Conservation (phyloP, 495 filamentous ascomycete genomes). For the Penicillium flavigenum region DNA sequence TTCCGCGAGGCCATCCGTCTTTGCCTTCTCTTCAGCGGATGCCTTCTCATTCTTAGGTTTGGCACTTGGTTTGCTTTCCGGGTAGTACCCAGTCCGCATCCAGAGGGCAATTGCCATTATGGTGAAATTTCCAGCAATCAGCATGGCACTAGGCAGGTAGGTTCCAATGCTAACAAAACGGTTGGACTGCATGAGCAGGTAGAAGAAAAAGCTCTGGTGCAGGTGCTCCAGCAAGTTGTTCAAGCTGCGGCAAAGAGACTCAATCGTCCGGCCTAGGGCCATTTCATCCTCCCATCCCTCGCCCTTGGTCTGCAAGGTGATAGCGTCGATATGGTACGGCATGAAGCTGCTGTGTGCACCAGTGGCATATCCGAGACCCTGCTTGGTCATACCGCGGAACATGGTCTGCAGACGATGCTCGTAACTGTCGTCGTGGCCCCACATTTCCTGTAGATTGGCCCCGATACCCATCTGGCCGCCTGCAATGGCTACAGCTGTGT, state of each 20-base stretch:
- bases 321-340: conserved; percentile 95
- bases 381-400: conserved; percentile 88
- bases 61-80: conserved; percentile 19
- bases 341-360: conserved; percentile 95
- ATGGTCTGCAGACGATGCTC: conserved; percentile 81
- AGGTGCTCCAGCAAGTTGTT: conserved; percentile 97
- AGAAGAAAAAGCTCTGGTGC: conserved; percentile 99
- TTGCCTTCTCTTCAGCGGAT: conserved; percentile 20
- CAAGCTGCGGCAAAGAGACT: conserved; percentile 84
- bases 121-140: conserved; percentile 89
- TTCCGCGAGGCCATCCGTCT: conserved; percentile 50
- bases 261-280: conserved; percentile 83
- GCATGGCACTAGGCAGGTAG: conserved; percentile 94
- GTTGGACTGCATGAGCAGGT: conserved; percentile 83
- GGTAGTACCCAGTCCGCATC: conserved; percentile 72
- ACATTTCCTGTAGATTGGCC: conserved; percentile 80
- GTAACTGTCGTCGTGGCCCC: conserved; percentile 79
- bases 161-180: conserved; percentile 98
- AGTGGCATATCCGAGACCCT: conserved; percentile 84
- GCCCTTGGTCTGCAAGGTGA: conserved; percentile 86
- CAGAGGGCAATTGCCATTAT: conserved; percentile 93
- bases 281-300: conserved; percentile 97
- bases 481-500: conserved; percentile 85
- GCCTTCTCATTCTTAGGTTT: conserved; percentile 27
- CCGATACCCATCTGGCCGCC: conserved; percentile 90